Evolutionary conservation across 805 yeast genomes (phyloP).

Genomic region (Cyberlindnera euphorbiiphila): DNA sequence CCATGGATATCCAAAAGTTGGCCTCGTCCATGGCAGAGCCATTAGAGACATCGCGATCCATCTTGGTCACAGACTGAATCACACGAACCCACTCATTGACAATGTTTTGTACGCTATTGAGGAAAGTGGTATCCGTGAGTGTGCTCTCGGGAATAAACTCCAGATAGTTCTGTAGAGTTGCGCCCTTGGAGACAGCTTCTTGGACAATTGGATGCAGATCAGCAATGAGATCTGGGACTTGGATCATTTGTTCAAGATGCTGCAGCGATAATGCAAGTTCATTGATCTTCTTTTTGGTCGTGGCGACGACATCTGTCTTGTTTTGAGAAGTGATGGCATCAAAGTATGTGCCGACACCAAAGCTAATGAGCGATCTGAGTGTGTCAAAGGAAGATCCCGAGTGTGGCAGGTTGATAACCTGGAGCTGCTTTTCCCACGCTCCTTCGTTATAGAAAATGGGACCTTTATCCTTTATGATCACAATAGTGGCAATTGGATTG

Average conservation of each 20-base stretch:
- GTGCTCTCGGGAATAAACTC: conserved; percentile 34
- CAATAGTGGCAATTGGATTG: conserved; percentile 28
- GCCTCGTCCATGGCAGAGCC: conserved; percentile 65
- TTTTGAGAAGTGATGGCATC: conserved; percentile 40
- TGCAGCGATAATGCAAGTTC: conserved; percentile 67
- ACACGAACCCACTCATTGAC: conserved; percentile 74
- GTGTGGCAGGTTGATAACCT: conserved; percentile 33
- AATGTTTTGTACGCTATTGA: conserved; percentile 65
- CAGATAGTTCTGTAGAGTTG: conserved; percentile 24
- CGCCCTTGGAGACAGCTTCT: conserved; percentile 35
- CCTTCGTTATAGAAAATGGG: conserved; percentile 17
- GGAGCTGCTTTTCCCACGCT: conserved; percentile 33
- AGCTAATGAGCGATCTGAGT: conserved; percentile 53
- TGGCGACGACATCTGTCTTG: conserved; percentile 34
- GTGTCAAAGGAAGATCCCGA: conserved; percentile 39
- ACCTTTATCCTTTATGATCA: conserved; percentile 43
- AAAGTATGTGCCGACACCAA: conserved; percentile 69
- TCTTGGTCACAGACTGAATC: conserved; percentile 51
- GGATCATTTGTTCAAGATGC: conserved; percentile 63
- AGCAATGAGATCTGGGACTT: conserved; percentile 58
- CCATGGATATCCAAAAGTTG: conserved; percentile 75
- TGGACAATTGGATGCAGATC: conserved; percentile 50
- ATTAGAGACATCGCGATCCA: conserved; percentile 48
- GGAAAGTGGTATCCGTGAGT: conserved; percentile 46
- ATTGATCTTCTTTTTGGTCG: conserved; percentile 58